Percentiles rank a stretch among this genome's conserved stretches.
Conservation (phyloP, 139 green algal genomes). For the Desmodesmus armatus region DNA sequence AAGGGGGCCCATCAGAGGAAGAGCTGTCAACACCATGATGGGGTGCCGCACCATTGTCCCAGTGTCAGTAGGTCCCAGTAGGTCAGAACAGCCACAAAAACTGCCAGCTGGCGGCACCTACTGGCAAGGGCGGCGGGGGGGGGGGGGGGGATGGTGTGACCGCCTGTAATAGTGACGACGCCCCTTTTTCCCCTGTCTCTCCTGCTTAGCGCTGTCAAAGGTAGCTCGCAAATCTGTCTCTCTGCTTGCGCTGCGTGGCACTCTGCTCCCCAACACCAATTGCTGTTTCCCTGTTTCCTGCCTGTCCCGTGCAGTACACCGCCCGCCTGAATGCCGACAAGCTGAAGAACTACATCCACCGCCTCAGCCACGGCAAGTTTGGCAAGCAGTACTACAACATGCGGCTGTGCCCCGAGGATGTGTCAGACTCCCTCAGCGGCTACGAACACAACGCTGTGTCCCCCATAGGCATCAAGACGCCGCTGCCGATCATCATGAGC, state of each 20-base stretch:
- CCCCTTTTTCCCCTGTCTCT: no score
- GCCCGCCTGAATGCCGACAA: conserved; percentile 84
- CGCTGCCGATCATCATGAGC: conserved; percentile 85
- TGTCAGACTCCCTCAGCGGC: conserved; percentile 74
- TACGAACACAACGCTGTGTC: conserved; percentile 88
- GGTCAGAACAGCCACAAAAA: no score
- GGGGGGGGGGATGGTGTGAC: no score
- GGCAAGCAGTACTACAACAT: conserved; percentile 89
- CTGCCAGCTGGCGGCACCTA: no score
- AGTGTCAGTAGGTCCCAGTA: no score
- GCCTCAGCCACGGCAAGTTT: conserved; percentile 63
- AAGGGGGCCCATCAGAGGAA: neutral
- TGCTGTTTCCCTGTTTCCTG: neutral
- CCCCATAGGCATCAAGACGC: conserved; percentile 76
- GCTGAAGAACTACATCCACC: conserved; percentile 75
- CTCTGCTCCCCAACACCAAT: neutral
- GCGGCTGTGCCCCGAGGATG: conserved; percentile 78
- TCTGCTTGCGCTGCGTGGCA: neutral
- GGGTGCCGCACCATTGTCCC: no score
- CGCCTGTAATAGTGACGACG: no score
- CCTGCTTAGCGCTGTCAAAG: no score
- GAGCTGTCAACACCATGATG: no score
- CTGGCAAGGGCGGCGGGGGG: no score
- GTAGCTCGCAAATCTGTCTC: no score
- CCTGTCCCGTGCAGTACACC: conserved; percentile 74